Base-by-base conservation (phyloP, 2,329 filamentous ascomycete genomes). In the Microdochium nivale region DNA sequence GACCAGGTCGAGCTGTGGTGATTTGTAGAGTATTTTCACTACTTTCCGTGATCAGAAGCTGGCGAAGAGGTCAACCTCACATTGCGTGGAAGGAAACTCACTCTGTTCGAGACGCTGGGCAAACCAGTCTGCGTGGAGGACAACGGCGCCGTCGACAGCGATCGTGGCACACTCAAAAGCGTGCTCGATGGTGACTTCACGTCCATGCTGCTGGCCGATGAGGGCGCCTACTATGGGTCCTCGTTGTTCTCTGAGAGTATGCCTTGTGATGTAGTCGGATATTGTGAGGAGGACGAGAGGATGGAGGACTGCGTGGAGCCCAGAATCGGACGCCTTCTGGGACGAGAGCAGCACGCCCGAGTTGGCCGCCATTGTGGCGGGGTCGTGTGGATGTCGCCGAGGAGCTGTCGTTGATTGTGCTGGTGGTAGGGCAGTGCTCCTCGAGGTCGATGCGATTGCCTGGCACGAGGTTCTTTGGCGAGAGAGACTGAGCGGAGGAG, bases 261-360 rank as follows among this genome's bases (percentile, higher is more conserved):
- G 91, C 54, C 94, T 83, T 53, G 92, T 95, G 67, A 97, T 90
- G 68, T 95, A 95, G 70, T 99, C 94, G 60, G 92, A 96, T 62
- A 99, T 94, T 58, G 88, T 95, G 70, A 99, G 88, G 58, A 97
- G 86, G 50, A 96, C 91, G 48, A 99, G 84, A 25, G 94, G 94
- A 64, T 99, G 94, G 19, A 99, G 82, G 60, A 90, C 83, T 52
- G 90, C 83, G 57, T 90, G 86, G 46, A 95, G 81, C 49, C 83
- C 82, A 21, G 85, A 86, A 68, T 94, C 88, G 43, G 80, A 79
- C 58, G 82, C 78, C 68, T 83, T 86, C 62, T 83, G 78, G 53
- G 75, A 77, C 5, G 85, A 88, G 47, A 90, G 66, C 55, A 88
- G 76, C 50, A 82, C 73, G 59, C 83, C 84, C 58, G 57, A 51